Base-by-base conservation (phyloP, 164 flowering plant genomes). In the Aristolochia fimbriata region DNA sequence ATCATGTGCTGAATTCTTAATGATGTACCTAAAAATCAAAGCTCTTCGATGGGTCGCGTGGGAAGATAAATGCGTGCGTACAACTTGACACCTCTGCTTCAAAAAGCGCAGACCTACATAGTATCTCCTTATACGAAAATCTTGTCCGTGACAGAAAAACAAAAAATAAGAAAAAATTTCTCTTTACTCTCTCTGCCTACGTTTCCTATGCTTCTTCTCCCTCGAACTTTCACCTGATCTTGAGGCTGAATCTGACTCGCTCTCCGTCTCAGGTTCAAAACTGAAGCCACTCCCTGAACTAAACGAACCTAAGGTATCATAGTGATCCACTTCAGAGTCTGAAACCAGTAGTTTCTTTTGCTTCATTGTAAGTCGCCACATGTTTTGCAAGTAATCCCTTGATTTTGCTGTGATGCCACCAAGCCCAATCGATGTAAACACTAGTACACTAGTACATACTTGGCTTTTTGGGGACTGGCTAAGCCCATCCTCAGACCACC, bases 391-490 rank as follows among this genome's bases (percentile, higher is more conserved):
- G 65, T 82, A 90, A 71, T 93, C 97, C 0, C 96, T 80, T 60
- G 90, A 55, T 53, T 80, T 88, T 63, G 88, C 94, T 4, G 92
- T 88, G 55, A 88, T 81, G 41, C 97, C 94, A 65, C 95, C 92
- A 55, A 90, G 89, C 41, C 99, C 97, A 67, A 90, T 87, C 24
- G 99, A 93, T 8, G 97, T 93, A 64, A 93, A 93, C n/a, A n/a
- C n/a, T n/a, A n/a, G n/a, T n/a, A n/a, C n/a, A n/a, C n/a, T n/a
- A n/a, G n/a, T n/a, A n/a, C n/a, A n/a, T n/a, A n/a, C n/a, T n/a
- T n/a, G n/a, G n/a, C n/a, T n/a, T n/a, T n/a, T n/a, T n/a, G n/a
- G n/a, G n/a, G n/a, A n/a, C n/a, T n/a, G n/a, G n/a, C n/a, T n/a
- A n/a, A n/a, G n/a, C n/a, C n/a, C n/a, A n/a, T n/a, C n/a, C n/a